phyloP scores from a whole-genome alignment of 2,329 filamentous ascomycete genomes.

The Penicillium italicum region DNA sequence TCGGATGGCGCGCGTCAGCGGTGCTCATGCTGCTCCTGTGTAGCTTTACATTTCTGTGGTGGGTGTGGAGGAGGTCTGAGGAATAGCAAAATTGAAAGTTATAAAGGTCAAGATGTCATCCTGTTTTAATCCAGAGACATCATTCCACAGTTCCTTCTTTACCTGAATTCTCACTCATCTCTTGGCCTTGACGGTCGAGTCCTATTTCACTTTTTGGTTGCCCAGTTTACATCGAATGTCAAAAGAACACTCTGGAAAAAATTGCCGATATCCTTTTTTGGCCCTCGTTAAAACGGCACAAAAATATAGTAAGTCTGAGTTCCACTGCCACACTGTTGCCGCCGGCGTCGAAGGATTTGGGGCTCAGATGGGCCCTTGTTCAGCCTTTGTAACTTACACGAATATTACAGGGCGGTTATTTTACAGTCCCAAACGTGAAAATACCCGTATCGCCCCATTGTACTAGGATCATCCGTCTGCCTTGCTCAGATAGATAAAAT shows the following conservation, averaged over 20 bases:
- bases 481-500: neutral
- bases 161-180: neutral
- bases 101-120: neutral
- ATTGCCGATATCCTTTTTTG: neutral
- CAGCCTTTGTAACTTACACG: neutral
- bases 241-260: neutral
- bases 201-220: neutral
- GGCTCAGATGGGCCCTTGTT: neutral
- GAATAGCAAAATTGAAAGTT: neutral
- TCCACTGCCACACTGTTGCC: neutral
- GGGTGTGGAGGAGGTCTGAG: neutral
- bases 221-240: neutral
- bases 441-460: neutral
- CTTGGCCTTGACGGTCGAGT: neutral
- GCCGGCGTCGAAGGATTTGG: neutral
- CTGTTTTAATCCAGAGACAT: neutral
- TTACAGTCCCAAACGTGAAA: neutral
- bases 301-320: neutral
- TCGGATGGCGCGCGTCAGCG: constrained; percentile 14
- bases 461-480: neutral
- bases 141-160: neutral
- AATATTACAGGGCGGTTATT: neutral
- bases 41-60: neutral
- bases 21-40: neutral
- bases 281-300: neutral